phyloP scores from a whole-genome alignment of 2,329 filamentous ascomycete species.

The Sarocladiaceae sp. region DNA sequence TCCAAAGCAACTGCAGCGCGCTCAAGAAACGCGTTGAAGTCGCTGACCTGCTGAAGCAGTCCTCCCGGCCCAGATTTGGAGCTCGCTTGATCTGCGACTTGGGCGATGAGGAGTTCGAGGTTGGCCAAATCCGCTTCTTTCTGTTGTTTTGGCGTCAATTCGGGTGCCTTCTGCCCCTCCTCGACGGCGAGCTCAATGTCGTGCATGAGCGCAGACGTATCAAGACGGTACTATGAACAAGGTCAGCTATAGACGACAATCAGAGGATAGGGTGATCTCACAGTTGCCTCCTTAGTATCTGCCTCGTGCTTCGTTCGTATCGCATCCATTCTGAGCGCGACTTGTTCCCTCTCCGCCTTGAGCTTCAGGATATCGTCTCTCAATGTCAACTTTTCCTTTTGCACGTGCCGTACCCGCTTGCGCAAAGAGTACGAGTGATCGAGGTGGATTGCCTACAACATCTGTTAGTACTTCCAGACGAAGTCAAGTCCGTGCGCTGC shows the following conservation, averaged over 20 bases:
- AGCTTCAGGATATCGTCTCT: conserved; percentile 56
- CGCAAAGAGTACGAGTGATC: conserved; percentile 52
- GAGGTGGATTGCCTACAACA: conserved; percentile 47
- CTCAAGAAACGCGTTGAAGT: conserved; percentile 60
- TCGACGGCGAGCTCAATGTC: conserved; percentile 54
- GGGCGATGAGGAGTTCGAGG: conserved; percentile 50
- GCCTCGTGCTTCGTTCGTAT: conserved; percentile 54
- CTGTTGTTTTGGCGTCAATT: conserved; percentile 37
- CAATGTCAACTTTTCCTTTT: conserved; percentile 50
- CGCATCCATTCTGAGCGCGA: conserved; percentile 56
- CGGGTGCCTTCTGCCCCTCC: conserved; percentile 41
- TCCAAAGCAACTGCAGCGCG: conserved; percentile 53
- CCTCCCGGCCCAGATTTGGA: conserved; percentile 43
- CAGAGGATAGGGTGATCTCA: conserved; percentile 23
- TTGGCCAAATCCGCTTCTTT: conserved; percentile 48
- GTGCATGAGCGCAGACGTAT: conserved; percentile 53
- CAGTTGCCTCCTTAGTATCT: conserved; percentile 44
- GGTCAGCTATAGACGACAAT: conserved; percentile 3
- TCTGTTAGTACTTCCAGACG: conserved; percentile 1
- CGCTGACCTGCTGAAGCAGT: conserved; percentile 47
- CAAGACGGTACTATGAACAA: conserved; percentile 34
- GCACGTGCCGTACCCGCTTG: conserved; percentile 50
- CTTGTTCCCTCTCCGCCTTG: conserved; percentile 53
- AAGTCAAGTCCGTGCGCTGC: not conserved
- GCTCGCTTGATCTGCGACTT: conserved; percentile 47